Conservation (phyloP, 768 basidiomycete genomes). For the Lyophyllum decastes region DNA sequence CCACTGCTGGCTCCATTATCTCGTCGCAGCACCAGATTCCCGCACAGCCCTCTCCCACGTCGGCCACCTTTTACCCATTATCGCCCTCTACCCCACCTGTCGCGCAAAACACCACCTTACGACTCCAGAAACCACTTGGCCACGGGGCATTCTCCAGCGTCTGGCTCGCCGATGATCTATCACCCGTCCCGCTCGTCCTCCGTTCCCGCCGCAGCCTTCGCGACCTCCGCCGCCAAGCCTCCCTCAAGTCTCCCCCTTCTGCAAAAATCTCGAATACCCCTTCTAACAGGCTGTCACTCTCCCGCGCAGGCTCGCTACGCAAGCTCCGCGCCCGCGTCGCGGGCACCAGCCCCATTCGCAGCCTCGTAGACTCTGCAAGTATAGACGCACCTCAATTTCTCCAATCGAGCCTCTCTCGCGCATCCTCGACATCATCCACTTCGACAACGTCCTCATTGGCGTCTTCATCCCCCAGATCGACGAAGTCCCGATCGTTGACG, state of each 20-base stretch:
- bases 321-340: slow-evolving; percentile 12
- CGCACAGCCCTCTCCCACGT: not conserved
- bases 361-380: not conserved
- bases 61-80: slow-evolving; percentile 7
- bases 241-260: slow-evolving; percentile 10
- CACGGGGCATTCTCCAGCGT: slow-evolving; percentile 76
- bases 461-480: not conserved
- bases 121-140: slow-evolving; percentile 58
- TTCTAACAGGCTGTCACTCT: not conserved
- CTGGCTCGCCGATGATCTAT: slow-evolving; percentile 67
- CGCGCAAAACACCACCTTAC: slow-evolving; percentile 32
- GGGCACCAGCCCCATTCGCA: slow-evolving; percentile 11
- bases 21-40: not conserved
- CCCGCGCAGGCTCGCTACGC: slow-evolving; percentile 13
- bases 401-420: slow-evolving; percentile 11
- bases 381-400: not conserved
- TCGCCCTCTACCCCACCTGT: not conserved
- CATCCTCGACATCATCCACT: slow-evolving; percentile 15
- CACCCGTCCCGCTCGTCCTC: slow-evolving; percentile 43
- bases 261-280: slow-evolving; percentile 4
- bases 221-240: slow-evolving; percentile 32
- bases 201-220: slow-evolving; percentile 42
- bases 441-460: slow-evolving; percentile 1
- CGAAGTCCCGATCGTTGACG: not conserved
- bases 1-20: slow-evolving; percentile 5